Conservation (phyloP, 2,329 filamentous ascomycete species). For the Aspergillus caelatus region DNA sequence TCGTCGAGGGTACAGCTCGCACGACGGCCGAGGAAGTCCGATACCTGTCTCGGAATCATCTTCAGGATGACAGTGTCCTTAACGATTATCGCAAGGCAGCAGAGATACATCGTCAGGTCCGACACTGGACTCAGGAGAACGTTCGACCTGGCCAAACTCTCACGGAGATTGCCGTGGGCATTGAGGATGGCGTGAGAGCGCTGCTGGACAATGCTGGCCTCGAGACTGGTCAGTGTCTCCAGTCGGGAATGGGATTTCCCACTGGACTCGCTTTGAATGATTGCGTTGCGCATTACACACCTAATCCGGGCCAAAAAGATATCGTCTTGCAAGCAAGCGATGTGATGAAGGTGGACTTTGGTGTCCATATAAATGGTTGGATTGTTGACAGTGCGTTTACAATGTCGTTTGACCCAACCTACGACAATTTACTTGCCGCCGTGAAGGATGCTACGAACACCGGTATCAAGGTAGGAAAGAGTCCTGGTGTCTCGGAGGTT, state of each 20-base stretch:
- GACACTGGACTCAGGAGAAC: neutral
- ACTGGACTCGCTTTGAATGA: constrained; percentile 58
- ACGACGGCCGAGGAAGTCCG: constrained; percentile 53
- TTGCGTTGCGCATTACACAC: constrained; percentile 57
- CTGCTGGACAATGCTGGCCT: neutral
- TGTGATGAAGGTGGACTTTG: constrained; percentile 79
- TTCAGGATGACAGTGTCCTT: constrained; percentile 53
- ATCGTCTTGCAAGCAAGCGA: neutral
- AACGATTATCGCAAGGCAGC: constrained; percentile 60
- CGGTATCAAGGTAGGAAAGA: constrained; percentile 44
- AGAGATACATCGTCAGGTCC: constrained; percentile 58
- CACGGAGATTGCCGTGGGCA: neutral
- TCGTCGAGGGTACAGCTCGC: constrained; percentile 48
- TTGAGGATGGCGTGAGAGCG: constrained; percentile 1
- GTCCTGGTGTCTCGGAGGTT: neutral
- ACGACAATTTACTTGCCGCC: constrained; percentile 71
- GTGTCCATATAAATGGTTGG: constrained; percentile 74
- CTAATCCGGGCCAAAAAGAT: constrained; percentile 61
- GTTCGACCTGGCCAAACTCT: neutral
- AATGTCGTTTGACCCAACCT: constrained; percentile 70
- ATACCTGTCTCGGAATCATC: constrained; percentile 41
- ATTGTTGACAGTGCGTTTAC: constrained; percentile 82
- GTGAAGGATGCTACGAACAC: constrained; percentile 63
- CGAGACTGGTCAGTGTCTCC: constrained; percentile 31
- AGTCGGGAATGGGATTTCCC: constrained; percentile 58